phyloP scores from a whole-genome alignment of 108 stramenopile species.

The Parietichytrium sp. region DNA sequence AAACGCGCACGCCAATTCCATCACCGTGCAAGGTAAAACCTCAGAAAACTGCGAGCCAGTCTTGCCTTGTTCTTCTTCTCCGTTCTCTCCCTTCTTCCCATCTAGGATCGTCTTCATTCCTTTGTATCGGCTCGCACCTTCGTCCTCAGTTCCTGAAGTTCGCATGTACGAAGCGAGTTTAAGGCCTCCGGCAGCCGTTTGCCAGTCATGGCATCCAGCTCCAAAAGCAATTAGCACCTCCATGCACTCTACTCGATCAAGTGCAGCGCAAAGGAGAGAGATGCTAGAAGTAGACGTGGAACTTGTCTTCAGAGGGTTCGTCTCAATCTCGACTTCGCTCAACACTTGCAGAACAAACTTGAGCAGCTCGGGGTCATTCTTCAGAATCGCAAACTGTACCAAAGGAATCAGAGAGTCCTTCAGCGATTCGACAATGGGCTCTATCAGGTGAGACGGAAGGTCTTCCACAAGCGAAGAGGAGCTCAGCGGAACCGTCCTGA shows the following conservation, averaged over 20 bases:
- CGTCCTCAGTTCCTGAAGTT: background rate
- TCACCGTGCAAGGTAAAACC: too few species aligned
- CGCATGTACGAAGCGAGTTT: background rate
- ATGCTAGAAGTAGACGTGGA: background rate
- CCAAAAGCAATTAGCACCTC: background rate
- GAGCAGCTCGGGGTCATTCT: background rate
- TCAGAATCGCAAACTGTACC: background rate
- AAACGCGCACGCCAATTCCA: background rate
- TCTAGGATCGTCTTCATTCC: slow-evolving; percentile 20
- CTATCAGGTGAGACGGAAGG: background rate
- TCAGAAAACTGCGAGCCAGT: background rate
- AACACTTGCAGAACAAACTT: background rate
- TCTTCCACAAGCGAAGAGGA: background rate
- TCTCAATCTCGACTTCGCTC: background rate
- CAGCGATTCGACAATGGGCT: background rate
- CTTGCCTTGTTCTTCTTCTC: background rate
- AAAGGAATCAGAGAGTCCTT: background rate
- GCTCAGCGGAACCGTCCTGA: background rate
- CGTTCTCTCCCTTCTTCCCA: background rate
- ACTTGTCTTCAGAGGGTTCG: background rate
- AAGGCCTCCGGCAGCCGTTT: background rate
- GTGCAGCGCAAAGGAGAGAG: background rate
- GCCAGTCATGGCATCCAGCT: background rate
- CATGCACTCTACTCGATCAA: background rate
- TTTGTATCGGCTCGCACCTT: background rate